Conservation (phyloP, 2,329 filamentous ascomycete genomes). For the Fusarium buharicum region DNA sequence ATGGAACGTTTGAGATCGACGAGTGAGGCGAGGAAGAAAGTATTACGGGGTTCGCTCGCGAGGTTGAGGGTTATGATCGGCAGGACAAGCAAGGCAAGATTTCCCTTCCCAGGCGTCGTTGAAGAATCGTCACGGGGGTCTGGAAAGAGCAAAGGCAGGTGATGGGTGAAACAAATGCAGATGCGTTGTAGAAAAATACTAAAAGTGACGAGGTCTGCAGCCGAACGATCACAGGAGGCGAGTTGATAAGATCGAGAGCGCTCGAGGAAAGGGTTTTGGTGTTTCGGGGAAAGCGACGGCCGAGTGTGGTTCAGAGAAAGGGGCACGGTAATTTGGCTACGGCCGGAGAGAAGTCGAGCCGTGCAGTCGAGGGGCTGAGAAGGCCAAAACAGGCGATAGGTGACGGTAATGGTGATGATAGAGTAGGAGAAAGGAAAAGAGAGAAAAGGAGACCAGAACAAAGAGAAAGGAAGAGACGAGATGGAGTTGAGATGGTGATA, state of each 20-base stretch:
- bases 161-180: conserved; percentile 42
- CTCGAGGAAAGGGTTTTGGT: conserved; percentile 30
- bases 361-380: conserved; percentile 42
- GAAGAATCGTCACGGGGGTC: conserved; percentile 40
- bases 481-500: conserved; percentile 45
- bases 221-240: conserved; percentile 45
- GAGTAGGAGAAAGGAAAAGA: conserved; percentile 37
- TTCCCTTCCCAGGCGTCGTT: conserved; percentile 40
- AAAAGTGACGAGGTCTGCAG: conserved; percentile 46
- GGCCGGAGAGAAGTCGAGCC: conserved; percentile 33
- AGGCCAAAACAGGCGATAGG: conserved; percentile 39
- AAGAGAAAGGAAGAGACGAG: conserved; percentile 42
- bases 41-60: conserved; percentile 46
- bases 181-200: conserved; percentile 41
- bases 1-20: conserved; percentile 34
- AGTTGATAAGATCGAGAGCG: conserved; percentile 37
- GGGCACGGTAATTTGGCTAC: conserved; percentile 45
- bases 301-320: conserved; percentile 46
- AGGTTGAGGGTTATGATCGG: conserved; percentile 32
- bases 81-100: conserved; percentile 37
- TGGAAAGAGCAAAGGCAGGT: conserved; percentile 44
- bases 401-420: conserved; percentile 47
- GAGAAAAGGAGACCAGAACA: conserved; percentile 45
- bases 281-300: conserved; percentile 40
- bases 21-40: conserved; percentile 31